These are phyloP conservation scores for Serendipita sp. DNA, from an alignment of 768 basidiomycete genomes.

Conservation along the genomic window DNA sequence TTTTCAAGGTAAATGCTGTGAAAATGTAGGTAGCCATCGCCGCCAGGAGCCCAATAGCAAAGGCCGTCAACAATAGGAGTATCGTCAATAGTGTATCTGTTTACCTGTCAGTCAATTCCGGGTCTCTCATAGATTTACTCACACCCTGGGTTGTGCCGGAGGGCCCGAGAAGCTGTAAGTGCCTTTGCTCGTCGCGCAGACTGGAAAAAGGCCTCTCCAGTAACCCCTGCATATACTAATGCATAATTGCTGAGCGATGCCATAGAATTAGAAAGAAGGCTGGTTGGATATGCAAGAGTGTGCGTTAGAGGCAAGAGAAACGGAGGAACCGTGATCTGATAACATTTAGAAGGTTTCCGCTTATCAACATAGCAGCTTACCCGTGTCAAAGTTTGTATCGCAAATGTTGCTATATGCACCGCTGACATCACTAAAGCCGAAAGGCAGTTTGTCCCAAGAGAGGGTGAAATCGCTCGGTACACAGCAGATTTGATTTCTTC, in stretches of 20 bases:
- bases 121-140: conserved; percentile 20
- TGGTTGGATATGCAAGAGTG: conserved; percentile 19
- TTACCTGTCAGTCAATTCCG: conserved; percentile 16
- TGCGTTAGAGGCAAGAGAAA: conserved; percentile 13
- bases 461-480: conserved; percentile 63
- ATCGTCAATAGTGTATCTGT: conserved; percentile 60
- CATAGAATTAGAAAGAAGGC: conserved; percentile 21
- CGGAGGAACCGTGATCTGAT: conserved; percentile 13
- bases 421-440: conserved; percentile 61
- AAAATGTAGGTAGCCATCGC: conserved; percentile 73
- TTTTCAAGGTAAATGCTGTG: conserved; percentile 62
- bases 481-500: conserved; percentile 43
- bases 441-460: conserved; percentile 62
- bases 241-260: conserved; percentile 49
- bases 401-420: conserved; percentile 41
- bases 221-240: conserved; percentile 58
- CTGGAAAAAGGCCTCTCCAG: conserved; percentile 53
- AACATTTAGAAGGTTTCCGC: background rate
- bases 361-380: conserved; percentile 2
- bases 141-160: conserved; percentile 22
- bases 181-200: conserved; percentile 40
- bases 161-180: conserved; percentile 30
- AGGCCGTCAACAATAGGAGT: conserved; percentile 40
- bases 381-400: conserved; percentile 14
- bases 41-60: conserved; percentile 68